These are phyloP conservation scores for Didymella lethalis DNA, from an alignment of 2,329 filamentous ascomycete species.

Conservation along the genomic window DNA sequence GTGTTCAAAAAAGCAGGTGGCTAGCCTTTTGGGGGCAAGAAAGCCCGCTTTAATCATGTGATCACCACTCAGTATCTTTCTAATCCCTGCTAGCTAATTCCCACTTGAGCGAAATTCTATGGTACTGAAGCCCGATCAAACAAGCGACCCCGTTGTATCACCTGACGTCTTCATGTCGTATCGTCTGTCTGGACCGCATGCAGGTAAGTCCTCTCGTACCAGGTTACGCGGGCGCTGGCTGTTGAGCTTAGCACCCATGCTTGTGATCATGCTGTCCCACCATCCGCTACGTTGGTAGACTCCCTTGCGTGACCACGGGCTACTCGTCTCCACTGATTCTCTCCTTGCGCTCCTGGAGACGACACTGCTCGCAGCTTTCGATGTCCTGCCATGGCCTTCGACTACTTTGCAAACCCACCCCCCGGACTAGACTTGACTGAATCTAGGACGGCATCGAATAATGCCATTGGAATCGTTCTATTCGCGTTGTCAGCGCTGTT, in stretches of 20 bases:
- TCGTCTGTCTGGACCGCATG: background rate
- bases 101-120: no score
- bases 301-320: constrained; percentile 7
- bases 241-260: constrained; percentile 3
- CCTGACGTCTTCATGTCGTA: background rate
- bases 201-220: background rate
- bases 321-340: background rate
- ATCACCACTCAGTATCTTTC: no score
- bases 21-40: no score
- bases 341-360: background rate
- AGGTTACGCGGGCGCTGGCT: constrained; percentile 7
- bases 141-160: background rate
- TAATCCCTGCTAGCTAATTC: no score
- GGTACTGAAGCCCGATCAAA: background rate
- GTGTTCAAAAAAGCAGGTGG: no score
- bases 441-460: constrained; percentile 32
- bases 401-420: constrained; percentile 30
- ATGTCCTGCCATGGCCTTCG: constrained; percentile 15
- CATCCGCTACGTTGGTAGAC: background rate
- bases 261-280: constrained; percentile 1
- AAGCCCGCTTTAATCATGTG: no score
- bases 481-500: constrained; percentile 32
- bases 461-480: constrained; percentile 33
- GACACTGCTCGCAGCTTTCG: background rate
- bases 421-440: constrained; percentile 30